Evolutionary conservation across 139 green algal genomes (phyloP), one percentile per base, ranked within the genome.

Genomic region (Coelastrella sp.): DNA sequence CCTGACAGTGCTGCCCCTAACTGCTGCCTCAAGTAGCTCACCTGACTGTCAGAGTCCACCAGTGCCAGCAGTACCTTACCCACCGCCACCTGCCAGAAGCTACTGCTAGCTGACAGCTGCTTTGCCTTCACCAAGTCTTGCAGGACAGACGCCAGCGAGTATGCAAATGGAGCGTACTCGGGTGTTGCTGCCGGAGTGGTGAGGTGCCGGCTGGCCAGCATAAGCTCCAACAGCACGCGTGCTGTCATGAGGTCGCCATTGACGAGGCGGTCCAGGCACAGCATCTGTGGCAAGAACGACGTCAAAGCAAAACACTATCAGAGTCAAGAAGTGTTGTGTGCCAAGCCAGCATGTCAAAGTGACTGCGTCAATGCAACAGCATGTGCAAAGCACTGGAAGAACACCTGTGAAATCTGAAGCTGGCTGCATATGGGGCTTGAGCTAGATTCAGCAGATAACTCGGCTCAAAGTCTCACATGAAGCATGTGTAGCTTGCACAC

Each of bases 161-260:
- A 93, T 0, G 92, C 94, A 94, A 97, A 97, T 4, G 95, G 90
- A 3, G 92, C 90, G 80, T 92, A 97, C 91, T 97, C 95, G 59
- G 91, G 91, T 68, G 95, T 79, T 4, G 88, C 86, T 23, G 89
- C 92, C 11, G 92, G 85, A 54, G 58, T 80, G 73, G 57, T 20
- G 2, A 83, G 58, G 47, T 83, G 73, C 4, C 32, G 6, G 60
- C 60, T 87, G 47, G 75, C 61, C 19, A 73, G 68, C 47, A 96
- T 85, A 4, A 91, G 77, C 19, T 87, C 66, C 80, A 97, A 88
- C 76, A 96, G 88, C 20, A 75, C 64, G 20, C 65, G 89, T 6
- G 85, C 89, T 19, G 88, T 94, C n/a, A 73, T 19, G 56, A 95
- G 73, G 91, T 96, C 95, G 19, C 65, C n/a, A 11, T 81, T 65